These are phyloP conservation scores for Podospora appendiculata DNA, from an alignment of 495 filamentous ascomycete species.

Conservation along the genomic window DNA sequence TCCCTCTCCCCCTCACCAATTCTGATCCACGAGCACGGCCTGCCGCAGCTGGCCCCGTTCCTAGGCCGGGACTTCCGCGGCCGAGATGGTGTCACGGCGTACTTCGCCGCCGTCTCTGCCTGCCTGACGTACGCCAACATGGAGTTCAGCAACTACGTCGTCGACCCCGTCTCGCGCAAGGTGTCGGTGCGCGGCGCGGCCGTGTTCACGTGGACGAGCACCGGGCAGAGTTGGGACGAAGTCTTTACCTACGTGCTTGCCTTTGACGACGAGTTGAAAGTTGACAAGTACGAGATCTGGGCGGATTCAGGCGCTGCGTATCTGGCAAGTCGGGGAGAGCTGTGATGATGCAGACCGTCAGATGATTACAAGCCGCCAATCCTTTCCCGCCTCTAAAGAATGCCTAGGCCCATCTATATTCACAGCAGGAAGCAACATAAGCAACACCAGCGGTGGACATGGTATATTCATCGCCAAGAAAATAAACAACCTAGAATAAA, in stretches of 20 bases:
- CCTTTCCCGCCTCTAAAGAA: too few relatives aligned
- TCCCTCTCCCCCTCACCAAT: slow-evolving; percentile 14
- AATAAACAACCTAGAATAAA: neutral
- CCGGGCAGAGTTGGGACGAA: slow-evolving; percentile 50
- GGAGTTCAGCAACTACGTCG: slow-evolving; percentile 44
- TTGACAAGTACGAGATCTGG: slow-evolving; percentile 52
- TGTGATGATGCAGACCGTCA: neutral
- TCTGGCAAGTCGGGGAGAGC: slow-evolving; percentile 41
- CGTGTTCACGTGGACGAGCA: slow-evolving; percentile 42
- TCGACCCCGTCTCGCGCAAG: slow-evolving; percentile 35
- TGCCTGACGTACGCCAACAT: slow-evolving; percentile 40
- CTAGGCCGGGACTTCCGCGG: slow-evolving; percentile 49
- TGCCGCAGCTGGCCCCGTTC: slow-evolving; percentile 44
- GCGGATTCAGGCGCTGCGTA: slow-evolving; percentile 58
- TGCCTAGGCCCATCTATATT: too few relatives aligned
- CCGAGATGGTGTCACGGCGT: slow-evolving; percentile 33
- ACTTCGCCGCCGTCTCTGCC: slow-evolving; percentile 38
- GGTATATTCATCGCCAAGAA: neutral
- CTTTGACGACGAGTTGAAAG: slow-evolving; percentile 35
- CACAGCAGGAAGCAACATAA: neutral
- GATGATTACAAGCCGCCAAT: too few relatives aligned
- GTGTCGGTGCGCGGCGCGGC: slow-evolving; percentile 44
- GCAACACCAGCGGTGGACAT: neutral
- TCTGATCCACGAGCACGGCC: slow-evolving; percentile 49
- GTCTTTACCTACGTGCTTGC: slow-evolving; percentile 48